phyloP scores from a whole-genome alignment of 306 rosid genomes.

The Malus asiatica region DNA sequence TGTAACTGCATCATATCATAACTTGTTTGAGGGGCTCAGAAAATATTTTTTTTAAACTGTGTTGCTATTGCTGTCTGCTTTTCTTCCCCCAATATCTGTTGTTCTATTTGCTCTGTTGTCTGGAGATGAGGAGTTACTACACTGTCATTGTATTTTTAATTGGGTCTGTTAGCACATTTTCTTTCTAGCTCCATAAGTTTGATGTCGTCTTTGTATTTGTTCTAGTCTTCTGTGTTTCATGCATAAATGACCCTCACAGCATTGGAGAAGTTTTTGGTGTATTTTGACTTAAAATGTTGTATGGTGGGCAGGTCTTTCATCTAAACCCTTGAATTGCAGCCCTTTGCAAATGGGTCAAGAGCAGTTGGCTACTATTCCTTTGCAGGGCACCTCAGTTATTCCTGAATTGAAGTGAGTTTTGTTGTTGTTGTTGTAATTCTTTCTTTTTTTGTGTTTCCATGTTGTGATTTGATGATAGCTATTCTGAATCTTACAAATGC shows the following conservation, averaged over 20 bases:
- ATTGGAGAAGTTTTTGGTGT: conserved; percentile 7
- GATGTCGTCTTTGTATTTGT: background rate
- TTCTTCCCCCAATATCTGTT: background rate
- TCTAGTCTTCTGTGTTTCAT: background rate
- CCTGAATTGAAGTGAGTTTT: conserved; percentile 46
- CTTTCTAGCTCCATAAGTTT: background rate
- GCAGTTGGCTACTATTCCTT: conserved; percentile 23
- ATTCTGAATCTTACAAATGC: conserved; percentile 2
- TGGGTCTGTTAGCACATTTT: background rate
- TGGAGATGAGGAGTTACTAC: background rate
- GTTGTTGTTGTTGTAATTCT: background rate
- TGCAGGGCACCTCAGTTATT: conserved; percentile 27
- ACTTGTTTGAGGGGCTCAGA: too few relatives aligned
- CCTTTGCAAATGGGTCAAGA: conserved; percentile 28
- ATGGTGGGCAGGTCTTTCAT: conserved; percentile 43
- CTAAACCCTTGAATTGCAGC: conserved; percentile 27
- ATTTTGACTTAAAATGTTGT: conserved; percentile 3
- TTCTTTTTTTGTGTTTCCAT: conserved; percentile 5
- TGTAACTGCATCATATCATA: too few relatives aligned
- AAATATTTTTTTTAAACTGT: background rate
- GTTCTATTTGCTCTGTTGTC: background rate
- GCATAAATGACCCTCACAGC: background rate
- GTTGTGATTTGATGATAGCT: background rate
- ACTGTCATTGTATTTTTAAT: too few relatives aligned
- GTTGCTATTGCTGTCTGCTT: background rate